Conservation (phyloP, 1,284 basidiomycete genomes). For the Boletus smithii region DNA sequence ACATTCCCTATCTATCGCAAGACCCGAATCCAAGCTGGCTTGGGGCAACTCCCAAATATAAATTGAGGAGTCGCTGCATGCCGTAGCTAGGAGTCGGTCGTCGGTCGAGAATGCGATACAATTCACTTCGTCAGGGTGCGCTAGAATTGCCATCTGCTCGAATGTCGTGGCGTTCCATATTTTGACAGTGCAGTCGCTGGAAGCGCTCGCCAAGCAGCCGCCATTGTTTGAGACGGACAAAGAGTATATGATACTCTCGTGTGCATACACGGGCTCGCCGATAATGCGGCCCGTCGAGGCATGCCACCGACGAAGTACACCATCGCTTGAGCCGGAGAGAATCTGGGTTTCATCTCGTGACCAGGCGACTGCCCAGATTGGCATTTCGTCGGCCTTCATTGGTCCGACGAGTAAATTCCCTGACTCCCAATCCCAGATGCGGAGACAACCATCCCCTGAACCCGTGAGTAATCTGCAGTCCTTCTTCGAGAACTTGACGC, state of each 20-base stretch:
- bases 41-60: constrained; percentile 31
- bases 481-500: constrained; percentile 29
- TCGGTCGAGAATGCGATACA: constrained; percentile 28
- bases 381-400: constrained; percentile 21
- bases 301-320: constrained; percentile 27
- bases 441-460: constrained; percentile 29
- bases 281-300: constrained; percentile 19
- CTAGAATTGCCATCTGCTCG: constrained; percentile 23
- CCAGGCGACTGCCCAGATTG: constrained; percentile 31
- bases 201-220: constrained; percentile 28
- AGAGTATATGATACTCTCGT: constrained; percentile 28
- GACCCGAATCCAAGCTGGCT: constrained; percentile 28
- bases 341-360: constrained; percentile 30
- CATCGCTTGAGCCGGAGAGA: constrained; percentile 27
- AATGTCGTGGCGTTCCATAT: constrained; percentile 31
- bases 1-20: constrained; percentile 27
- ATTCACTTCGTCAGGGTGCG: constrained; percentile 24
- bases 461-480: constrained; percentile 28
- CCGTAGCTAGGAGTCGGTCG: constrained; percentile 28
- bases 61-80: constrained; percentile 23
- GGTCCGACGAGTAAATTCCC: constrained; percentile 25
- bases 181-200: constrained; percentile 30
- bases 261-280: constrained; percentile 26
- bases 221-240: constrained; percentile 28
- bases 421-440: constrained; percentile 29